Base-by-base conservation (phyloP, 108 stramenopile species). In the Cyclotella choctawhatcheeana region DNA sequence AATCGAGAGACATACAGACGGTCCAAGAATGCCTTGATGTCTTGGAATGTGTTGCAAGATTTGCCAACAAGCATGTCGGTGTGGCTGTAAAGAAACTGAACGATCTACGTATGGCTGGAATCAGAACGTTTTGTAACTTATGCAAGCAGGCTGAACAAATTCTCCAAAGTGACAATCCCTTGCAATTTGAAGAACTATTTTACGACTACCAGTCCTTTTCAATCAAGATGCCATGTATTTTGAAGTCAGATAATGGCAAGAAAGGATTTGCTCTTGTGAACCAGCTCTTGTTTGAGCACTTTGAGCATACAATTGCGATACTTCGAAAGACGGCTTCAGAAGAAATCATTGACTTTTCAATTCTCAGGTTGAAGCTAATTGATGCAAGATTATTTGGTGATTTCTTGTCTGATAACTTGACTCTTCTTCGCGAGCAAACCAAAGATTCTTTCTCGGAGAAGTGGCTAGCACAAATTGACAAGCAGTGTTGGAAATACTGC, bases 151-250 rank as follows among this genome's bases (percentile, higher is more conserved):
- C 56, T 22, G 60, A 69, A 17, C 37, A 71, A 73, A 34, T 67
- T 17, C 50, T 86, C 30, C 44, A 56, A 24, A 53, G 43, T n/a
- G 59, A 74, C n/a, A 69, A 43, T 40, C 37, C 33, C 29, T 8
- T 43, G 7, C 68, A 67, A 32, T 85, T 85, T 54, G 79, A 88
- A 54, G 55, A 71, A 26, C 45, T 78, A 12, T 88, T 83, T 74
- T 61, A 44, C 24, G 82, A 85, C 18, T 83, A 71, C 29, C 79
- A 80, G 7, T 47, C 71, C 2, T 71, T 85, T 63, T 55, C 81
- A 3, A 13, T 81, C n/a, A 31, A 73, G 30, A 52, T 82, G 35
- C 31, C 62, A n/a, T 74, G 27, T 30, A 35, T 85, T 21, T 47
- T 77, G 33, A 20, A 50, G 16, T 64, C 64, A 5, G 8, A n/a